phyloP scores from a whole-genome alignment of 176 grass and related monocot species.

The Elymus sibiricus region DNA sequence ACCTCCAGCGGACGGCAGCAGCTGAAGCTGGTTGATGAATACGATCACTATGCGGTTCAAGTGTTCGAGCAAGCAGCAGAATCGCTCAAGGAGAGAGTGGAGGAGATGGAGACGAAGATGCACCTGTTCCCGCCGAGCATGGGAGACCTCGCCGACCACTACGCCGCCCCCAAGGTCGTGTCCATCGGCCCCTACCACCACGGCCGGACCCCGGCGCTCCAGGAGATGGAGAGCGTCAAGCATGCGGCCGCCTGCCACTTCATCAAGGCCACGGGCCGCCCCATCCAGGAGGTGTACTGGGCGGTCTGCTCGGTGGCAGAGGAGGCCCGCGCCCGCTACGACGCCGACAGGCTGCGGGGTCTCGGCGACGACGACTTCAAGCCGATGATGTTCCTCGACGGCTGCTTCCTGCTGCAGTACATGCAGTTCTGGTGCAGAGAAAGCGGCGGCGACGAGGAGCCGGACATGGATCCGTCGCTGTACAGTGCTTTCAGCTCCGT shows the following conservation, averaged over 20 bases:
- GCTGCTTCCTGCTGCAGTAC: constrained; percentile 4
- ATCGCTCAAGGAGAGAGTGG: not conserved
- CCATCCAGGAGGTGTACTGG: not conserved
- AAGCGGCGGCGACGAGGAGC: not conserved
- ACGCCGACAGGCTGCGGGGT: not conserved
- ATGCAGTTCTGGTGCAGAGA: not conserved
- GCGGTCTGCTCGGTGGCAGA: not conserved
- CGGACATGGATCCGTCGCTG: not conserved
- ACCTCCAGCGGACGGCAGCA: not conserved
- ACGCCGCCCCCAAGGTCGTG: not conserved
- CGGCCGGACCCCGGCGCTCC: not conserved
- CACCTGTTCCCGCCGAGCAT: not conserved
- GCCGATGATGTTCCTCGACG: not conserved
- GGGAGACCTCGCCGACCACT: not conserved
- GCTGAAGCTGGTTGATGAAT: not conserved
- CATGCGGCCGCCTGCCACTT: not conserved
- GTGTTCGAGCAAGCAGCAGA: not conserved
- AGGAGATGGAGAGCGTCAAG: not conserved
- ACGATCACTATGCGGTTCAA: not conserved
- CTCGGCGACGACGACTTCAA: not conserved
- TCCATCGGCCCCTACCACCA: constrained; percentile 2
- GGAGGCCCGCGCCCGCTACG: not conserved
- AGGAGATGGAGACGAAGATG: not conserved
- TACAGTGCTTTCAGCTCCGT: not conserved
- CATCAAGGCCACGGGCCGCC: not conserved